These are phyloP conservation scores for Starmerella asiatica DNA, from an alignment of 805 yeast species.

Conservation along the genomic window DNA sequence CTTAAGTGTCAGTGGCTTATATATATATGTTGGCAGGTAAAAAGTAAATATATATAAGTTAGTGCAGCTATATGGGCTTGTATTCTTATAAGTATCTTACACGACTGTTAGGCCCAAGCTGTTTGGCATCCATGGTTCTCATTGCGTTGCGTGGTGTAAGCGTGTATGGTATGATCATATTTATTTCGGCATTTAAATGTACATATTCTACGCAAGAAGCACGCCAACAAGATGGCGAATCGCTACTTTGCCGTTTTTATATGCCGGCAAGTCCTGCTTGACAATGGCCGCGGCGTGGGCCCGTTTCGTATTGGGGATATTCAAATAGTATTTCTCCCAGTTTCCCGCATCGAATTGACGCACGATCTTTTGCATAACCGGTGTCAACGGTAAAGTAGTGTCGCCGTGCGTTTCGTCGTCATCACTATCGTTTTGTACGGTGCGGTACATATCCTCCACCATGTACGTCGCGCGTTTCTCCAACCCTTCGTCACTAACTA, in stretches of 20 bases:
- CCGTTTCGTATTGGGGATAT: slow-evolving; percentile 48
- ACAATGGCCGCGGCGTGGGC: slow-evolving; percentile 78
- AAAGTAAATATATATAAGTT: neutral
- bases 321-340: slow-evolving; percentile 63
- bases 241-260: slow-evolving; percentile 54
- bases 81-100: no score
- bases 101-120: no score
- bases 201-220: no score
- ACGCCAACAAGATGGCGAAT: slow-evolving; percentile 8
- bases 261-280: slow-evolving; percentile 40
- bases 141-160: neutral
- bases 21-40: neutral
- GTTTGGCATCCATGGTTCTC: no score
- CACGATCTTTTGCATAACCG: slow-evolving; percentile 40
- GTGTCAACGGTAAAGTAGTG: slow-evolving; percentile 15
- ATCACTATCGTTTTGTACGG: slow-evolving; percentile 18
- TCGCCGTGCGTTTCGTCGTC: neutral
- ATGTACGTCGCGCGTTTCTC: slow-evolving; percentile 15
- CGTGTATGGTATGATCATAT: neutral
- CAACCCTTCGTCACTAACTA: neutral
- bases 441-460: slow-evolving; percentile 19
- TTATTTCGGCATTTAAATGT: no score
- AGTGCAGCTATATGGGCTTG: no score
- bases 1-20: neutral
- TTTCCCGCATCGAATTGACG: slow-evolving; percentile 41